phyloP scores from a whole-genome alignment of 2,329 filamentous ascomycete genomes.

The Exophiala viscosa region DNA sequence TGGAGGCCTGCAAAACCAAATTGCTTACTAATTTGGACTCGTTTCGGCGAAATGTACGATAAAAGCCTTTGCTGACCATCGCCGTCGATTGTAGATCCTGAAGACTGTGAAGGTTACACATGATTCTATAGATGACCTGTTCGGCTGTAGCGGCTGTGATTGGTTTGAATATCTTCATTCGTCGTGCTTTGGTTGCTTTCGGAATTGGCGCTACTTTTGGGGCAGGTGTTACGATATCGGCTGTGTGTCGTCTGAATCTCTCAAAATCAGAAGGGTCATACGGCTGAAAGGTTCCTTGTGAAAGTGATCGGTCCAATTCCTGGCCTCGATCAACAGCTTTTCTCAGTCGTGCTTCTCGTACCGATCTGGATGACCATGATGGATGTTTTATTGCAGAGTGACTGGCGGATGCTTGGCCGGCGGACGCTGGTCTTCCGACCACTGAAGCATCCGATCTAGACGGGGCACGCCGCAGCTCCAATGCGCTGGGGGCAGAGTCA shows the following conservation, averaged over 20 bases:
- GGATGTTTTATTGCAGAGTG: constrained; percentile 6
- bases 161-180: constrained; percentile 5
- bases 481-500: neutral
- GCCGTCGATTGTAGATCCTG: constrained; percentile 23
- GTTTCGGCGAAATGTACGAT: constrained; percentile 25
- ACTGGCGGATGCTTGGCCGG: constrained; percentile 5
- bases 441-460: neutral
- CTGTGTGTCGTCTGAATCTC: constrained; percentile 7
- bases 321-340: constrained; percentile 4
- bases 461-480: neutral
- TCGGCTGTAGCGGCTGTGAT: constrained; percentile 24
- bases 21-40: constrained; percentile 25
- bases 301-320: constrained; percentile 13
- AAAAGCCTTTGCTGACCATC: constrained; percentile 27
- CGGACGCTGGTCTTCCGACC: constrained; percentile 3
- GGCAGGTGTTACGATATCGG: constrained; percentile 4
- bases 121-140: constrained; percentile 24
- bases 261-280: neutral
- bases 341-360: constrained; percentile 5
- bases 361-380: constrained; percentile 11
- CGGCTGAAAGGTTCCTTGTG: constrained; percentile 4
- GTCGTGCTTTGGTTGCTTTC: neutral
- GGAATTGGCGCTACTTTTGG: neutral
- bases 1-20: constrained; percentile 23
- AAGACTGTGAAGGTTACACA: constrained; percentile 21